phyloP scores from a whole-genome alignment of 2,329 filamentous ascomycete species.

The Sporothrix dimorphospora region DNA sequence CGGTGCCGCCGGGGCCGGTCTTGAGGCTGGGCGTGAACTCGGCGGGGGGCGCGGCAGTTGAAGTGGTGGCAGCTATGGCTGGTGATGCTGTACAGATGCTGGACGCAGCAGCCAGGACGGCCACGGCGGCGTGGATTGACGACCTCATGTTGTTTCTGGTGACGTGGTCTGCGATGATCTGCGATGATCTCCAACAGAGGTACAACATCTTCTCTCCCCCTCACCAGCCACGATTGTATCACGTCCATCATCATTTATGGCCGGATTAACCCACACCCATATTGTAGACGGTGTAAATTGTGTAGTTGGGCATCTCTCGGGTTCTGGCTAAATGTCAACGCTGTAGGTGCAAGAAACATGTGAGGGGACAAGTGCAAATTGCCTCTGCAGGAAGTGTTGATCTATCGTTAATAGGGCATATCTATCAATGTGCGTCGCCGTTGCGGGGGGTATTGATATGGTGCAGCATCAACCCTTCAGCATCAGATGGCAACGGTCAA shows the following conservation, averaged over 20 bases:
- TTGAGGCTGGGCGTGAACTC: constrained; percentile 4
- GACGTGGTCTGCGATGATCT: neutral
- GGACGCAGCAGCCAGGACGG: neutral
- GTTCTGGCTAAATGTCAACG: neutral
- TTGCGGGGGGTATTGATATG: too few species aligned
- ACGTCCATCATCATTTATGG: neutral
- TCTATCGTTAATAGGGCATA: too few species aligned
- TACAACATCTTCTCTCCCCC: too few species aligned
- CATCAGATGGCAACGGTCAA: too few species aligned
- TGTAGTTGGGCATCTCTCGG: neutral
- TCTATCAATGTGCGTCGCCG: too few species aligned
- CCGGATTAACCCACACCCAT: neutral
- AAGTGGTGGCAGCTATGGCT: neutral
- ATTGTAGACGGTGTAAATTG: neutral
- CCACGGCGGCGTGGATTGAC: neutral
- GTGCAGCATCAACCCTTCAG: too few species aligned
- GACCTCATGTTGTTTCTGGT: neutral
- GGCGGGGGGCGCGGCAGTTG: neutral
- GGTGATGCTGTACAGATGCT: neutral
- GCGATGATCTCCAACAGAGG: too few species aligned
- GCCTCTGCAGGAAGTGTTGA: too few species aligned
- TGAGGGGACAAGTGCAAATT: too few species aligned
- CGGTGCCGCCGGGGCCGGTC: constrained; percentile 40
- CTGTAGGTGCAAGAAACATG: too few species aligned
- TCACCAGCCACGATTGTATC: neutral